phyloP scores from a whole-genome alignment of 164 flowering plant genomes.

The Santalum album region DNA sequence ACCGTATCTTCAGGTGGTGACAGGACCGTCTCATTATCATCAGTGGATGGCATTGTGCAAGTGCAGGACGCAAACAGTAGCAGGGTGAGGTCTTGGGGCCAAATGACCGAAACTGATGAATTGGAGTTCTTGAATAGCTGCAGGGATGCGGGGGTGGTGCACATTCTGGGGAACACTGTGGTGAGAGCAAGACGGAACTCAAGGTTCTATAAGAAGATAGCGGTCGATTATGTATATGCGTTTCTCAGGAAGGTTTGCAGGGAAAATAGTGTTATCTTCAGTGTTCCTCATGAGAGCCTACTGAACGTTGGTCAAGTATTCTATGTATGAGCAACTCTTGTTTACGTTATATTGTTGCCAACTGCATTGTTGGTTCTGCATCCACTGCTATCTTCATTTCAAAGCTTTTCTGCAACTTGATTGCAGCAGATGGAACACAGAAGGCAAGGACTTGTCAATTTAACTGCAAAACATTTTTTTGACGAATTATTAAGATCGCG shows the following conservation, averaged over 20 bases:
- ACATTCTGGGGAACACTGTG: slow-evolving; percentile 81
- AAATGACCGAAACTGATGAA: slow-evolving; percentile 48
- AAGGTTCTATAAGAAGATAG: slow-evolving; percentile 54
- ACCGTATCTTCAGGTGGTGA: slow-evolving; percentile 30
- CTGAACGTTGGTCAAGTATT: slow-evolving; percentile 81
- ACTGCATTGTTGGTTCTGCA: too few relatives aligned
- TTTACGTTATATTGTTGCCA: too few relatives aligned
- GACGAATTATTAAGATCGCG: too few relatives aligned
- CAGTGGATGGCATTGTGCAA: slow-evolving; percentile 61
- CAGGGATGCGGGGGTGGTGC: slow-evolving; percentile 92
- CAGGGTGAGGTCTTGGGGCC: slow-evolving; percentile 32
- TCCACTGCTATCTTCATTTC: too few relatives aligned
- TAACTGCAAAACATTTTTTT: too few relatives aligned
- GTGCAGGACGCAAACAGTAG: slow-evolving; percentile 8
- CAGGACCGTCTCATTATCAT: slow-evolving; percentile 26
- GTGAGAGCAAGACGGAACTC: slow-evolving; percentile 76
- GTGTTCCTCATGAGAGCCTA: slow-evolving; percentile 83
- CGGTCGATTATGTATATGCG: slow-evolving; percentile 81
- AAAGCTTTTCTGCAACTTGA: too few relatives aligned
- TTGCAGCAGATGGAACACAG: too few relatives aligned
- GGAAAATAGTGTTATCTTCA: slow-evolving; percentile 74
- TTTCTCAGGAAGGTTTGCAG: slow-evolving; percentile 90
- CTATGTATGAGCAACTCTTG: slow-evolving; percentile 46
- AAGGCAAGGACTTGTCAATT: too few relatives aligned
- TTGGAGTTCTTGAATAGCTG: slow-evolving; percentile 63